These are phyloP conservation scores for Cyclocybe aegerita DNA, from an alignment of 768 basidiomycete genomes.

Conservation along the genomic window DNA sequence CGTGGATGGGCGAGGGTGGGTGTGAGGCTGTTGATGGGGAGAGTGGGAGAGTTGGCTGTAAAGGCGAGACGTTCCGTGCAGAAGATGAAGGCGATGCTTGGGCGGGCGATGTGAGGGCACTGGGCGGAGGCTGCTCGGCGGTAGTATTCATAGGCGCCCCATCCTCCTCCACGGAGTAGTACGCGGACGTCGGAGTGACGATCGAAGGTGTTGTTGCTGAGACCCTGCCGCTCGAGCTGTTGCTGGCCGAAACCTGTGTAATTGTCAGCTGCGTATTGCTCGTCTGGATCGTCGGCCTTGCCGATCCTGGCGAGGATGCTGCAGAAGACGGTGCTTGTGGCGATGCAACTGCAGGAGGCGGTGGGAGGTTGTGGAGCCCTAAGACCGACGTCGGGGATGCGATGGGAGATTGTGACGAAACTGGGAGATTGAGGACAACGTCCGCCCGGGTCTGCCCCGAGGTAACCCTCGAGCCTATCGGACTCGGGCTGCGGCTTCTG, in stretches of 20 bases:
- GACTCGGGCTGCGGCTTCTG: slow-evolving; percentile 67
- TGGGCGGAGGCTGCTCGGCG: slow-evolving; percentile 6
- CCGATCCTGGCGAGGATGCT: slow-evolving; percentile 2
- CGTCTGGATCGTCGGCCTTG: slow-evolving; percentile 1
- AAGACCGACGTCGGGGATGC: slow-evolving; percentile 9
- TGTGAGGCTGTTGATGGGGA: slow-evolving; percentile 12
- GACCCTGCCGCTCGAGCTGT: background rate
- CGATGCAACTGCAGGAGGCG: background rate
- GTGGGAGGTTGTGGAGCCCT: slow-evolving; percentile 10
- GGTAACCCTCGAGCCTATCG: slow-evolving; percentile 31
- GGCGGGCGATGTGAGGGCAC: background rate
- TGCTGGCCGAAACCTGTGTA: background rate
- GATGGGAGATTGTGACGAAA: slow-evolving; percentile 1
- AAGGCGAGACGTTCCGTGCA: background rate
- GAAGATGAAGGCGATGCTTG: background rate
- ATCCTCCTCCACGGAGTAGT: slow-evolving; percentile 31
- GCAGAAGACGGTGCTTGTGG: background rate
- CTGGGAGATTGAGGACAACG: slow-evolving; percentile 49
- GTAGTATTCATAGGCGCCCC: slow-evolving; percentile 18
- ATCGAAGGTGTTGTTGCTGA: slow-evolving; percentile 27
- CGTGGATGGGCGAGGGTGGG: slow-evolving; percentile 44
- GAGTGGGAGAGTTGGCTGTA: slow-evolving; percentile 6
- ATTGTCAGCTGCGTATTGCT: slow-evolving; percentile 5
- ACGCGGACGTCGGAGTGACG: slow-evolving; percentile 48
- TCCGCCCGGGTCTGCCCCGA: slow-evolving; percentile 35